Evolutionary conservation across 208 protist species (phyloP).

Genomic region (Phytomonas serpens): DNA sequence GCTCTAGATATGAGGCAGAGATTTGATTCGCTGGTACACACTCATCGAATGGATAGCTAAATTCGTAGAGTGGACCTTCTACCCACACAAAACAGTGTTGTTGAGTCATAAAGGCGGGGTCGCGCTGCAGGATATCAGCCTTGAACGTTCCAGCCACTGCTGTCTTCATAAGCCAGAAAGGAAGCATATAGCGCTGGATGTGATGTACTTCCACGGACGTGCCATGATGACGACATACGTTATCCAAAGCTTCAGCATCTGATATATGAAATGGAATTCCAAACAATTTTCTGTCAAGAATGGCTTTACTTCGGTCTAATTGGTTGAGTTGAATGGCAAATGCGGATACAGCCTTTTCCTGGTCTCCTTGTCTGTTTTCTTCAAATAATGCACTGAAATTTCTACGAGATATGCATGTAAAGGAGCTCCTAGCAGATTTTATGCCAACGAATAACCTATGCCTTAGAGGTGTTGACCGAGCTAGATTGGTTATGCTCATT

Average conservation of each 20-base stretch:
- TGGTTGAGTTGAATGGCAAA: constrained; percentile 62
- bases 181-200: constrained; percentile 72
- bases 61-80: constrained; percentile 76
- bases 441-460: background rate
- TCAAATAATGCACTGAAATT: constrained; percentile 60
- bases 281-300: constrained; percentile 62
- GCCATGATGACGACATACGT: constrained; percentile 69
- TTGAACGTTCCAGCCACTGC: constrained; percentile 62
- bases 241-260: constrained; percentile 66
- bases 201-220: constrained; percentile 51
- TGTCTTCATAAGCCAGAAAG: constrained; percentile 77
- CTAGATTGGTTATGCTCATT: background rate
- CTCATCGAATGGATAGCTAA: constrained; percentile 84
- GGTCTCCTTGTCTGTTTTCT: constrained; percentile 17
- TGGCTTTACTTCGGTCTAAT: constrained; percentile 44
- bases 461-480: background rate
- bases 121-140: constrained; percentile 71
- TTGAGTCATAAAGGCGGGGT: constrained; percentile 67
- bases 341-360: constrained; percentile 28
- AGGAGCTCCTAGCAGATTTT: background rate
- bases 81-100: constrained; percentile 77
- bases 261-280: constrained; percentile 79
- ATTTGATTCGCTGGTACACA: constrained; percentile 75
- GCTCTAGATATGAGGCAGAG: constrained; percentile 76
- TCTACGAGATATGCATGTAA: constrained; percentile 10